Conservation (phyloP, 192 early-diverging fungal genomes). For the Helicostylum pulchrum region DNA sequence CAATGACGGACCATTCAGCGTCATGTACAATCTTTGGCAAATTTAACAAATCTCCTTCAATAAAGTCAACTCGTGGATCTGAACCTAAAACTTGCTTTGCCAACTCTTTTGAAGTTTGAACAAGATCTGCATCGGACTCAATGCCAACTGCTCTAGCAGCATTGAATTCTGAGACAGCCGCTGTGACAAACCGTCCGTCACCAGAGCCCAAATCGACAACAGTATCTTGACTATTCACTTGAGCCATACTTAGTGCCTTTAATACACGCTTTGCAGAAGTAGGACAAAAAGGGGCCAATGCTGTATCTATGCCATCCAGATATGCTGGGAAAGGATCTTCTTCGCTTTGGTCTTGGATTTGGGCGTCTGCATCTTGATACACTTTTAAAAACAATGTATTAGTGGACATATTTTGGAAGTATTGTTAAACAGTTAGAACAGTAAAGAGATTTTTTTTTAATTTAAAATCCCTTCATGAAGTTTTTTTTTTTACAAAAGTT, state of each 20-base stretch:
- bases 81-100: constrained; percentile 29
- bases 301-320: constrained; percentile 51
- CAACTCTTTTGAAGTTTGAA: constrained; percentile 39
- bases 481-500: too few relatives aligned
- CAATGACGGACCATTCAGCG: constrained; percentile 41
- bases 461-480: too few relatives aligned
- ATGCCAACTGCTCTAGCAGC: constrained; percentile 45
- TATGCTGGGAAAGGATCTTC: constrained; percentile 47
- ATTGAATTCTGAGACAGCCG: constrained; percentile 43
- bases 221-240: constrained; percentile 33
- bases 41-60: constrained; percentile 38
- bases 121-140: constrained; percentile 47
- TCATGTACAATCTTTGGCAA: constrained; percentile 33
- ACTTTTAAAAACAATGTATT: constrained; percentile 19
- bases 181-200: constrained; percentile 55
- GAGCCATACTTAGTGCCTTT: constrained; percentile 44
- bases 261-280: constrained; percentile 52
- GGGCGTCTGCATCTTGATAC: constrained; percentile 16
- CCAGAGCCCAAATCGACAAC: constrained; percentile 60
- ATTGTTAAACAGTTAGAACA: too few relatives aligned
- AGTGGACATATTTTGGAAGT: too few relatives aligned
- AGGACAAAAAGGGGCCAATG: constrained; percentile 55
- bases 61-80: constrained; percentile 31
- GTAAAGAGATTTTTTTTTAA: too few relatives aligned
- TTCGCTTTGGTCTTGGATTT: constrained; percentile 18